Percentiles rank a stretch among this genome's conserved stretches.
phyloP scores from a whole-genome alignment of 805 yeast genomes.

The Spathaspora hagerdaliae region DNA sequence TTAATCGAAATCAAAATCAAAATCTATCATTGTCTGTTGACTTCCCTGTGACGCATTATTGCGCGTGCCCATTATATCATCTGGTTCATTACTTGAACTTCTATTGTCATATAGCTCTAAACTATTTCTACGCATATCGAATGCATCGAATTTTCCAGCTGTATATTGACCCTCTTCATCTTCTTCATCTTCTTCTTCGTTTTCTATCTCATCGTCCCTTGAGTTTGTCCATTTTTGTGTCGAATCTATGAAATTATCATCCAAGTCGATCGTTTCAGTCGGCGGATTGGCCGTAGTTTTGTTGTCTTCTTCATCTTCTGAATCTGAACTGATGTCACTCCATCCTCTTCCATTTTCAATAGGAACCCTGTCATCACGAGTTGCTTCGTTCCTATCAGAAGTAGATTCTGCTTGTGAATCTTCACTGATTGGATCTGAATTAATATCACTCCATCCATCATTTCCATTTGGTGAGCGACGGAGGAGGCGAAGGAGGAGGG shows the following conservation, averaged over 20 bases:
- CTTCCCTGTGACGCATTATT: not conserved
- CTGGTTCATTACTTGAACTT: conserved; percentile 2
- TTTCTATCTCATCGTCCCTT: not conserved
- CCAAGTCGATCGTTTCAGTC: not conserved
- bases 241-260: not conserved
- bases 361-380: not conserved
- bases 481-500: no score
- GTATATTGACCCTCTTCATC: not conserved
- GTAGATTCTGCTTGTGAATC: not conserved
- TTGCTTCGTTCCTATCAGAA: not conserved
- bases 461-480: not conserved
- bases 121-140: conserved; percentile 7
- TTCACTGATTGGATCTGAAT: not conserved
- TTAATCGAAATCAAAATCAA: conserved; percentile 25
- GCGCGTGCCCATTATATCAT: not conserved
- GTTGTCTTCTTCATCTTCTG: not conserved
- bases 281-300: not conserved
- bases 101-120: conserved; percentile 4
- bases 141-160: not conserved
- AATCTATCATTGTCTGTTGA: conserved; percentile 14
- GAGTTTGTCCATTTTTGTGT: not conserved
- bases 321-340: conserved; percentile 2
- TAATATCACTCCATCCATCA: not conserved
- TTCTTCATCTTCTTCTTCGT: conserved; percentile 6
- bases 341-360: not conserved